Evolutionary conservation across 805 yeast genomes (phyloP).

Genomic region (Hanseniaspora hatyaiensis): DNA sequence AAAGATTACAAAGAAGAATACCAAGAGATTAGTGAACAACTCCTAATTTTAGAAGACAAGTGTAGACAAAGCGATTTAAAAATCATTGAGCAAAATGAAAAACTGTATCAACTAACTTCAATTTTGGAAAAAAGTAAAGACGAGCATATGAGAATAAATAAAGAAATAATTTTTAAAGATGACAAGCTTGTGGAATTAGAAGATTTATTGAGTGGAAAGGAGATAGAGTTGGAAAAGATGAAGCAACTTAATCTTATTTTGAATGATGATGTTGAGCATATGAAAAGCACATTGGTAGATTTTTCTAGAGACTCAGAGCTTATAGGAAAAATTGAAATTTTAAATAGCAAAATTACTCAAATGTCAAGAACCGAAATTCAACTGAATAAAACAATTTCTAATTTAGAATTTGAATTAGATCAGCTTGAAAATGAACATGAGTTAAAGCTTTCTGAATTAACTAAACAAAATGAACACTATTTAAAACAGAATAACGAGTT

Average conservation of each 20-base stretch:
- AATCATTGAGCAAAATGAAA: slow-evolving; percentile 40
- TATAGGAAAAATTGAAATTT: slow-evolving; percentile 40
- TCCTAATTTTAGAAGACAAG: slow-evolving; percentile 71
- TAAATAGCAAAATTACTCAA: slow-evolving; percentile 43
- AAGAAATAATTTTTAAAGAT: slow-evolving; percentile 43
- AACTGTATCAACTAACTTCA: slow-evolving; percentile 43
- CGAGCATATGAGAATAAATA: slow-evolving; percentile 43
- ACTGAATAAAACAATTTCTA: slow-evolving; percentile 52
- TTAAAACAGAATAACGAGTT: slow-evolving; percentile 33
- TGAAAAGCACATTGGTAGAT: slow-evolving; percentile 36
- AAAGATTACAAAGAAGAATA: slow-evolving; percentile 59
- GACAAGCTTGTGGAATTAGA: slow-evolving; percentile 41
- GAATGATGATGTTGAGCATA: slow-evolving; percentile 45
- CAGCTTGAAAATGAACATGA: slow-evolving; percentile 35
- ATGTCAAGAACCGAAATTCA: slow-evolving; percentile 56
- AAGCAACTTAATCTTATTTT: slow-evolving; percentile 40
- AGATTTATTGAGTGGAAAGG: slow-evolving; percentile 44
- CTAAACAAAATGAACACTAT: slow-evolving; percentile 35
- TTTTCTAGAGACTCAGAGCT: slow-evolving; percentile 36
- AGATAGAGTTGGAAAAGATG: slow-evolving; percentile 41
- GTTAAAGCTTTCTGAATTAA: slow-evolving; percentile 31
- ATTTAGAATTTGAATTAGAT: slow-evolving; percentile 48
- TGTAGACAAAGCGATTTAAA: slow-evolving; percentile 39
- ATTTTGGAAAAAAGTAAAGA: slow-evolving; percentile 42
- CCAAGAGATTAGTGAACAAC: slow-evolving; percentile 57